A percentile compares a stretch with the other conserved stretches of the same genome.
Evolutionary conservation across 306 rosid genomes (phyloP).

Genomic region (Prunus fruticosa): DNA sequence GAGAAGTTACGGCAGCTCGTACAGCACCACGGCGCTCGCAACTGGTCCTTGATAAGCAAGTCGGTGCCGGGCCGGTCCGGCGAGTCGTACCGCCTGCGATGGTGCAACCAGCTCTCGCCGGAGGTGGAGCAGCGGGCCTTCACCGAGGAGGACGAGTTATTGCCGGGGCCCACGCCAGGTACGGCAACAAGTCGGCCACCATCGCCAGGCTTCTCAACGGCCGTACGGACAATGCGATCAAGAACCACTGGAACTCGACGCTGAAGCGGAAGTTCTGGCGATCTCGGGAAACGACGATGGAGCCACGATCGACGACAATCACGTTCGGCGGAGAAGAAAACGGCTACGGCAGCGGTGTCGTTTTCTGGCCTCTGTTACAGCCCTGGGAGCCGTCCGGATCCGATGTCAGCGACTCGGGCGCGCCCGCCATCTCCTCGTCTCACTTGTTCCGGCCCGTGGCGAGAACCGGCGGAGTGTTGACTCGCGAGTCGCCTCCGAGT

Average conservation of each 20-base stretch:
- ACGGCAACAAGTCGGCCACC: constrained; percentile 66
- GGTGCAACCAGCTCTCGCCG: constrained; percentile 73
- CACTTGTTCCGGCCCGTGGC: constrained; percentile 5
- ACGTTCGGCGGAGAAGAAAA: constrained; percentile 21
- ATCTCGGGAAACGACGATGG: constrained; percentile 8
- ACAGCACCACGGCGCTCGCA: constrained; percentile 41
- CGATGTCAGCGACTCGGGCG: constrained; percentile 39
- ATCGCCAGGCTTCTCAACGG: constrained; percentile 59
- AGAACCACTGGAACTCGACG: constrained; percentile 38
- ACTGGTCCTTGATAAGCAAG: constrained; percentile 47
- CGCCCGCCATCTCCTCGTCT: constrained; percentile 5
- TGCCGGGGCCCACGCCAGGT: constrained; percentile 32
- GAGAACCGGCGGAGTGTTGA: not conserved
- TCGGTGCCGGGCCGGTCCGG: constrained; percentile 53
- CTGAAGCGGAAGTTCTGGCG: constrained; percentile 39
- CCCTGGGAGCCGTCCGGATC: constrained; percentile 41
- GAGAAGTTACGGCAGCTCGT: constrained; percentile 37
- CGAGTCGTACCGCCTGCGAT: constrained; percentile 57
- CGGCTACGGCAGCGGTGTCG: constrained; percentile 4
- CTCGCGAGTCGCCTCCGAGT: constrained; percentile 13
- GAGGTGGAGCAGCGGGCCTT: constrained; percentile 50
- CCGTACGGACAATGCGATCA: constrained; percentile 62
- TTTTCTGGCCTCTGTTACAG: constrained; percentile 13
- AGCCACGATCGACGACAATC: not conserved
- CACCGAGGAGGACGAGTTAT: constrained; percentile 51